Conservation (phyloP, 2,329 filamentous ascomycete species). For the Colletotrichum coccodes region DNA sequence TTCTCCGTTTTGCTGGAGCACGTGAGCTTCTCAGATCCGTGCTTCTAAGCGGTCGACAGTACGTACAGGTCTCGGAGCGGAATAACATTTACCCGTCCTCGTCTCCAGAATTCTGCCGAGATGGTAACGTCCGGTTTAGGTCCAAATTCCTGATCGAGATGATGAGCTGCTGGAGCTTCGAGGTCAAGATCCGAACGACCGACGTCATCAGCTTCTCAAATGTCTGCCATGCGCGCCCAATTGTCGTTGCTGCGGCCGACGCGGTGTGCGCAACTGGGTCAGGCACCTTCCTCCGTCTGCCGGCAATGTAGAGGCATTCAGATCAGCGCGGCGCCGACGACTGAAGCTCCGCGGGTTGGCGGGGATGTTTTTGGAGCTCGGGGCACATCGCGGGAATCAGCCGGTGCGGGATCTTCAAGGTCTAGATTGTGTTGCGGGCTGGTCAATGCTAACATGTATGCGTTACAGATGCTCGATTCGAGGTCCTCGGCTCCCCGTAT, state of each 20-base stretch:
- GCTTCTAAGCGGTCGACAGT: background rate
- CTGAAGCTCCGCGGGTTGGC: constrained; percentile 59
- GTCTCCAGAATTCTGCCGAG: constrained; percentile 10
- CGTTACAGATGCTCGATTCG: constrained; percentile 85
- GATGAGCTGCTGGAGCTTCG: constrained; percentile 16
- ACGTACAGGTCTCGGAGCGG: background rate
- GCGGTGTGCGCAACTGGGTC: constrained; percentile 40
- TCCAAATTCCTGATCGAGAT: constrained; percentile 11
- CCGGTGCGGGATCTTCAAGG: constrained; percentile 51
- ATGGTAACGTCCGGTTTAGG: background rate
- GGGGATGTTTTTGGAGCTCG: constrained; percentile 67
- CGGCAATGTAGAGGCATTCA: constrained; percentile 69
- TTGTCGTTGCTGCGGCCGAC: constrained; percentile 50
- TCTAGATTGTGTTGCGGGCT: too few species aligned
- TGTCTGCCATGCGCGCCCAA: constrained; percentile 54
- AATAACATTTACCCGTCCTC: fast-evolving
- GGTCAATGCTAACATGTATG: background rate
- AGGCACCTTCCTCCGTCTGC: constrained; percentile 54
- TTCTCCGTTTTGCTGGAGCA: too few species aligned
- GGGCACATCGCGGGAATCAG: constrained; percentile 55
- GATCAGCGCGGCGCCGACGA: constrained; percentile 70
- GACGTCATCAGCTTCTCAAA: constrained; percentile 25
- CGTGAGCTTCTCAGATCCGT: background rate
- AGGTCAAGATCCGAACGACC: constrained; percentile 19
- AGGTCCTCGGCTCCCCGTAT: constrained; percentile 90